These are phyloP conservation scores for Aethionema arabicum DNA, from an alignment of 345 rosid genomes.

Conservation along the genomic window DNA sequence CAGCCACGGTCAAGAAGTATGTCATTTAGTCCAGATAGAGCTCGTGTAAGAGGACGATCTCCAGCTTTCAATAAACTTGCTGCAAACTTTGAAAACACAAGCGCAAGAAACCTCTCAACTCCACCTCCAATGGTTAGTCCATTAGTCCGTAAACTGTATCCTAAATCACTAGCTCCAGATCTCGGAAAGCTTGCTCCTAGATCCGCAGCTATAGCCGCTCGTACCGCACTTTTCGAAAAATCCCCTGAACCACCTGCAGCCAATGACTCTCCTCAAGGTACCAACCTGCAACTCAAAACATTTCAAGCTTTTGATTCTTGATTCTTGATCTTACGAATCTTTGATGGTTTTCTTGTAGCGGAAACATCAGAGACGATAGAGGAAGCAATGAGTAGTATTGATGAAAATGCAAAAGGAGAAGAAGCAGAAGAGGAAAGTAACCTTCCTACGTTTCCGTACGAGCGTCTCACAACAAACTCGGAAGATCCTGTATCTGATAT, in stretches of 20 bases:
- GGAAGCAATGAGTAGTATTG: slow-evolving; percentile 62
- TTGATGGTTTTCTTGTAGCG: slow-evolving; percentile 39
- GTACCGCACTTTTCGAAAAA: slow-evolving; percentile 65
- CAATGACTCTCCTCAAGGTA: slow-evolving; percentile 79
- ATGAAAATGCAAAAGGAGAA: slow-evolving; percentile 80
- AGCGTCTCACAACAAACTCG: slow-evolving; percentile 65
- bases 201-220: slow-evolving; percentile 69
- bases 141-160: slow-evolving; percentile 72
- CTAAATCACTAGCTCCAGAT: slow-evolving; percentile 86
- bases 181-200: slow-evolving; percentile 56
- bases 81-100: slow-evolving; percentile 86
- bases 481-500: slow-evolving; percentile 70
- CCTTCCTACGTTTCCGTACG: slow-evolving; percentile 74
- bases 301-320: neutral
- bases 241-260: slow-evolving; percentile 54
- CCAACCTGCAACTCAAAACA: slow-evolving; percentile 3
- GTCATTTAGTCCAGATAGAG: slow-evolving; percentile 95
- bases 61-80: slow-evolving; percentile 98
- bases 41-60: slow-evolving; percentile 97
- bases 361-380: slow-evolving; percentile 51
- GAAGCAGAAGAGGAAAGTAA: slow-evolving; percentile 89
- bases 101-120: slow-evolving; percentile 84
- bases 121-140: slow-evolving; percentile 89
- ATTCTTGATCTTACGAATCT: slow-evolving; percentile 22
- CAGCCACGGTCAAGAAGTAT: slow-evolving; percentile 93